Base-by-base conservation (phyloP, 371 early-diverging fungal genomes). In the Mucor indicus region DNA sequence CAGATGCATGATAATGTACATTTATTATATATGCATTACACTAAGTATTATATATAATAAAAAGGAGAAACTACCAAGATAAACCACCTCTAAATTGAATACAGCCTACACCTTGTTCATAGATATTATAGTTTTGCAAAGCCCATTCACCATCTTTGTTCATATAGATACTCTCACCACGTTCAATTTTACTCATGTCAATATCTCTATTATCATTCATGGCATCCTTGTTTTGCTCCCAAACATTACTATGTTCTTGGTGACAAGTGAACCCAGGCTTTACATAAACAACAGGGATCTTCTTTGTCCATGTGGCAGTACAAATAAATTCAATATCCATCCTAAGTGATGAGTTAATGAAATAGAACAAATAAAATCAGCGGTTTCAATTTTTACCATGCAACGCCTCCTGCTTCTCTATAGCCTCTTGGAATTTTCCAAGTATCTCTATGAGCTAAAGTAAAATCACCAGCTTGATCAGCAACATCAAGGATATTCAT, bases 391-490 rank as follows among this genome's bases (percentile, higher is more conserved):
- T 24, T 29, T 56, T 57, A 57, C 74, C 74, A 69, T 33, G 69
- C 57, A 46, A 48, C 53, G 5, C 67, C 74, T 16, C 69, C 70
- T 21, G 53, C 57, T 38, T 73, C 74, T 17, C 74, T 59, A 22
- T 67, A 73, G 1, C 69, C 74, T 41, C 54, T 55, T 0, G 62
- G 55, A 16, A 60, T 33, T 38, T 61, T 57, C 74, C 74, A 73
- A 15, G 74, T 73, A 41, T 69, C 70, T n/a, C 74, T 60, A 24
- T 73, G 67, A 15, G 70, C 74, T 33, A 73, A 53, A 1, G 62
- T 69, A 37, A 73, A 73, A 41, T 73, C 70, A 42, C 74, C 62
- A 31, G 74, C 69, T 39, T 73, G 64, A 39, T 62, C 55, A 5
- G 62, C 59, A 7, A 62, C 60, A 11, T 51, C 38, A n/a, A 59